Evolutionary conservation across 1,284 basidiomycete species (phyloP).

Genomic region (Phaffia rhodozyma): DNA sequence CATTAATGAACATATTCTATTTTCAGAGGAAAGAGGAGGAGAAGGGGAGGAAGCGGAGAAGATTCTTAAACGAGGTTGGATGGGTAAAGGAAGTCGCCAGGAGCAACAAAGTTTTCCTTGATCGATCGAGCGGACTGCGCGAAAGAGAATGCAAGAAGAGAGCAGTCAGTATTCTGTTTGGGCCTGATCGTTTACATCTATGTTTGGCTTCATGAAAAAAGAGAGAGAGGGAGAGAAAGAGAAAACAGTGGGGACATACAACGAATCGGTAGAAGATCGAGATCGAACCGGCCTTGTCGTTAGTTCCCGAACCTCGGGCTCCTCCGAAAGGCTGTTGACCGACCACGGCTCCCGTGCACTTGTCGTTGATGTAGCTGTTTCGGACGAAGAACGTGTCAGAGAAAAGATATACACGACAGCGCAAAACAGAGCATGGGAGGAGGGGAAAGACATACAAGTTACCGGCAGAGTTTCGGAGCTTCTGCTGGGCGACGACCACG

Average conservation of each 20-base stretch:
- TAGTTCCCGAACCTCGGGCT: conserved; percentile 83
- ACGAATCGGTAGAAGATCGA: conserved; percentile 82
- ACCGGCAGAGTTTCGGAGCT: conserved; percentile 70
- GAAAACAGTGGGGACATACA: background rate
- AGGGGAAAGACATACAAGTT: conserved; percentile 26
- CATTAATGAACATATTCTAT: too few relatives aligned
- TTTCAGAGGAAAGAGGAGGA: background rate
- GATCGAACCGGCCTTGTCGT: conserved; percentile 93
- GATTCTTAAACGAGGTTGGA: conserved; percentile 56
- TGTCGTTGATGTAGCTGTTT: conserved; percentile 89
- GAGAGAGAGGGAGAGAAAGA: background rate
- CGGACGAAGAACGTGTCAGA: conserved; percentile 24
- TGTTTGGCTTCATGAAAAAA: background rate
- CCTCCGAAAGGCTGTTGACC: conserved; percentile 97
- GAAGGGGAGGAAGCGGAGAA: background rate
- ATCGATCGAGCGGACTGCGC: conserved; percentile 64
- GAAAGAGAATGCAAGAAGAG: conserved; percentile 28
- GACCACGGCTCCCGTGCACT: conserved; percentile 90
- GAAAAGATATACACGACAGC: background rate
- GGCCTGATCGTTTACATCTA: conserved; percentile 1
- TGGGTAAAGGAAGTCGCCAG: conserved; percentile 68
- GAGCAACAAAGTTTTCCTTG: conserved; percentile 84
- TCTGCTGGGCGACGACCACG: conserved; percentile 60
- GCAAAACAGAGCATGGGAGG: background rate
- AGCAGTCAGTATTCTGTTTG: conserved; percentile 11